phyloP scores from a whole-genome alignment of 2,329 filamentous ascomycete species.

The Stachybotrys echinatus region DNA sequence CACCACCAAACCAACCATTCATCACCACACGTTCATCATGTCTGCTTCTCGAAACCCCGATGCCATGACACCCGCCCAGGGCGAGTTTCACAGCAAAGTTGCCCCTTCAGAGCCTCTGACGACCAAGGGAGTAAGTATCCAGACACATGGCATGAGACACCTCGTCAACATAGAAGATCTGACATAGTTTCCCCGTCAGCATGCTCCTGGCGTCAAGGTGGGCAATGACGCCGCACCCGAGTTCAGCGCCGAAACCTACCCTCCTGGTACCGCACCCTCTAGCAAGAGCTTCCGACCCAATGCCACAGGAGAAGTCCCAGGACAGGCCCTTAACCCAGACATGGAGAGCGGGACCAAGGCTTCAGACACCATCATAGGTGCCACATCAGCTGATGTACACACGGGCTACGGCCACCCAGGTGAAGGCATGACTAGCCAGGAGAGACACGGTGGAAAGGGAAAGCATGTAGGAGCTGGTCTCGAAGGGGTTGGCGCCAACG shows the following conservation, averaged over 20 bases:
- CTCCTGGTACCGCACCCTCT: constrained; percentile 58
- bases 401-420: constrained; percentile 36
- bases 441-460: constrained; percentile 31
- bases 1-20: too few species aligned
- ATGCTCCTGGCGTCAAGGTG: constrained; percentile 56
- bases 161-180: not conserved
- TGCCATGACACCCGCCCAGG: constrained; percentile 43
- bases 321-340: constrained; percentile 25
- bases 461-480: constrained; percentile 33
- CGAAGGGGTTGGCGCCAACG: constrained; percentile 30
- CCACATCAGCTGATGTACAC: constrained; percentile 40
- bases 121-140: constrained; percentile 48
- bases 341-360: constrained; percentile 21
- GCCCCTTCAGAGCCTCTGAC: constrained; percentile 46
- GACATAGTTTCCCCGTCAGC: constrained; percentile 25
- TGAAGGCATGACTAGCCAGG: constrained; percentile 34
- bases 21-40: constrained; percentile 22
- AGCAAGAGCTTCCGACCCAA: constrained; percentile 34
- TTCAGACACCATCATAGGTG: constrained; percentile 33
- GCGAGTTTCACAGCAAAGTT: constrained; percentile 49
- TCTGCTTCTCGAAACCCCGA: constrained; percentile 42
- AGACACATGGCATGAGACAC: not conserved
- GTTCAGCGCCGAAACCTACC: constrained; percentile 56
- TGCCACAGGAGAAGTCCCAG: constrained; percentile 25
- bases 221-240: constrained; percentile 56